Evolutionary conservation across 1,284 basidiomycete genomes (phyloP), one percentile per base, ranked within the genome.

Genomic region (Ganoderma sinense): DNA sequence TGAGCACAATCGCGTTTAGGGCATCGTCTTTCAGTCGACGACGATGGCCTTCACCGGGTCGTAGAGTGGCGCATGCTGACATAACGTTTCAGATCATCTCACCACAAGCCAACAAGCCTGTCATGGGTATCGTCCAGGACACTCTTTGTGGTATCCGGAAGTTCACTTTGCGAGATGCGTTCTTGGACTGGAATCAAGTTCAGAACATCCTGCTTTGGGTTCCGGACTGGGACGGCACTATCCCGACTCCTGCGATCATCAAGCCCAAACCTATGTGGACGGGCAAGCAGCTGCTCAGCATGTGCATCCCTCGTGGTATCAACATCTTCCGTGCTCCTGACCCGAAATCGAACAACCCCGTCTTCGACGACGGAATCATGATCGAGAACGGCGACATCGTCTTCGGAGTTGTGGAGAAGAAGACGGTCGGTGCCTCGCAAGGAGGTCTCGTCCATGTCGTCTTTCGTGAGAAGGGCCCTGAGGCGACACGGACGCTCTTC

Each of bases 101-200:
- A 13, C 98, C 98, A 0, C 98, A 99, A 87, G 97, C 97, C 65
- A 99, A 99, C 86, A 99, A 99, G 83, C 98, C 98, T 7, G 98
- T 99, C 77, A 99, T 99, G 98, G 98, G 97, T 71, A 99, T 99
- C 75, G 98, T 99, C 40, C 98, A 99, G 82, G 98, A 99, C 80
- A 99, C 97, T 0, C 91, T 99, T 0, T 99, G 97, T 79, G 97
- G 98, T 80, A 91, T 99, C 69, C 94, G 97, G 73, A 99, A 99
- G 83, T 97, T 99, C 79, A 99, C 97, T 0, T 85, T 99, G 14
- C 94, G 97, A 43, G 98, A 99, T 79, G 89, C 90, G 36, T 97
- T 98, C 84, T 84, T 97, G 78, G 97, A 98, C 77, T 97, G 96
- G 94, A 91, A 90, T 62, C 91, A 93, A 60, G 95, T 99, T 4